Conservation (phyloP, 768 basidiomycete genomes). For the Nevesoporus exiguus region DNA sequence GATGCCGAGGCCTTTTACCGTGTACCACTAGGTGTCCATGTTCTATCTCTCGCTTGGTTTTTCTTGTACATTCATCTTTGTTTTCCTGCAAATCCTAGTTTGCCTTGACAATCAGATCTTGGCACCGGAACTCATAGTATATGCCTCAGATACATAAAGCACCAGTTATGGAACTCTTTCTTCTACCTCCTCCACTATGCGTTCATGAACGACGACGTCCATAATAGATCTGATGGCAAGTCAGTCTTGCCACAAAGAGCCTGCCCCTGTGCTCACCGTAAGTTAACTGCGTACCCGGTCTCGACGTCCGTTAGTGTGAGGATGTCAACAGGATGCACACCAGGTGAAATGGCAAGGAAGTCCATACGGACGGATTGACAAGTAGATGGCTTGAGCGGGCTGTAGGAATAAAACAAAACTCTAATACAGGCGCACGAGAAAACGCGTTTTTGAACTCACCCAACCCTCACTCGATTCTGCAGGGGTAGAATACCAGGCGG, state of each 20-base stretch:
- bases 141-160: constrained; percentile 13
- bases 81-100: constrained; percentile 9
- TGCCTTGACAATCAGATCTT: constrained; percentile 1
- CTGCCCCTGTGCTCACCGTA: constrained; percentile 48
- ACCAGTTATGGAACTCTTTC: constrained; percentile 10
- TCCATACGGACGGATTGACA: constrained; percentile 87
- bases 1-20: constrained; percentile 8
- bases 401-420: constrained; percentile 32
- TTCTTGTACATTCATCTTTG: constrained; percentile 25
- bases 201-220: constrained; percentile 71
- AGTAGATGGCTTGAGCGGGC: constrained; percentile 74
- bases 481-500: constrained; percentile 67
- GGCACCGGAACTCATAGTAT: constrained; percentile 1
- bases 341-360: constrained; percentile 76
- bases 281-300: constrained; percentile 65
- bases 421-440: constrained; percentile 1
- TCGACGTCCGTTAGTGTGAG: constrained; percentile 74
- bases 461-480: constrained; percentile 75
- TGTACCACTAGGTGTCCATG: constrained; percentile 22
- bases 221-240: constrained; percentile 56
- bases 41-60: constrained; percentile 7
- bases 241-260: background rate
- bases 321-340: constrained; percentile 72
- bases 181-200: constrained; percentile 5
- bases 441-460: constrained; percentile 45